A percentile compares a stretch with the other conserved stretches of the same genome.
Conservation (phyloP, 2,329 filamentous ascomycete genomes). For the Calonectria leucothoes region DNA sequence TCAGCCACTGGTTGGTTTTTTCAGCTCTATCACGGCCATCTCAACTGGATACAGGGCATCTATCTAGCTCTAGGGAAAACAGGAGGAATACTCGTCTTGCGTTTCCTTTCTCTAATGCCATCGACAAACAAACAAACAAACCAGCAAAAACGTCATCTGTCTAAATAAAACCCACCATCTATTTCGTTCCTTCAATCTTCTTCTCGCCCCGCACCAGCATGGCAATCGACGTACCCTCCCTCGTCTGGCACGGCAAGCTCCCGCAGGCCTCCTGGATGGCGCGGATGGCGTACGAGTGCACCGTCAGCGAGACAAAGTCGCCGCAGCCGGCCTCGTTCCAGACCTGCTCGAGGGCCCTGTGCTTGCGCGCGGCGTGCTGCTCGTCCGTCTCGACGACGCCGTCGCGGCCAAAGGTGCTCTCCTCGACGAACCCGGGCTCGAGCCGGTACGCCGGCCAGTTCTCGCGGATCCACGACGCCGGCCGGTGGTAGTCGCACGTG, state of each 20-base stretch:
- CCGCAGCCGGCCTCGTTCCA: constrained; percentile 52
- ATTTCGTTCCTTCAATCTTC: not conserved
- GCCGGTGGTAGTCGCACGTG: constrained; percentile 69
- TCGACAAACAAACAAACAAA: too few species aligned
- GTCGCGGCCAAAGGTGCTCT: constrained; percentile 64
- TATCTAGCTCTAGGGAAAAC: not conserved
- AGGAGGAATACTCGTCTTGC: not conserved
- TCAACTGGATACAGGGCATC: not conserved
- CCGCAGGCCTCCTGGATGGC: constrained; percentile 55
- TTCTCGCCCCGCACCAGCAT: constrained; percentile 62
- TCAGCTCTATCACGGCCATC: not conserved
- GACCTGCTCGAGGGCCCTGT: constrained; percentile 57
- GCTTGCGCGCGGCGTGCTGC: constrained; percentile 58
- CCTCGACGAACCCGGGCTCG: constrained; percentile 65
- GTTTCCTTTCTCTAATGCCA: too few species aligned
- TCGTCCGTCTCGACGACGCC: constrained; percentile 60
- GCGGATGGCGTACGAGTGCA: constrained; percentile 60
- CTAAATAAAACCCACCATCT: not conserved
- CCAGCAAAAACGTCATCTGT: too few species aligned
- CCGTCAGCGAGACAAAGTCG: constrained; percentile 61
- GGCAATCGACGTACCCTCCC: constrained; percentile 65
- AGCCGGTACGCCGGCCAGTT: constrained; percentile 63
- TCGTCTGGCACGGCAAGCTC: constrained; percentile 57
- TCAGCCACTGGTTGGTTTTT: not conserved
- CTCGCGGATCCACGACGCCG: constrained; percentile 58